phyloP scores from a whole-genome alignment of 139 green algal genomes.

The Chlorella sp. region DNA sequence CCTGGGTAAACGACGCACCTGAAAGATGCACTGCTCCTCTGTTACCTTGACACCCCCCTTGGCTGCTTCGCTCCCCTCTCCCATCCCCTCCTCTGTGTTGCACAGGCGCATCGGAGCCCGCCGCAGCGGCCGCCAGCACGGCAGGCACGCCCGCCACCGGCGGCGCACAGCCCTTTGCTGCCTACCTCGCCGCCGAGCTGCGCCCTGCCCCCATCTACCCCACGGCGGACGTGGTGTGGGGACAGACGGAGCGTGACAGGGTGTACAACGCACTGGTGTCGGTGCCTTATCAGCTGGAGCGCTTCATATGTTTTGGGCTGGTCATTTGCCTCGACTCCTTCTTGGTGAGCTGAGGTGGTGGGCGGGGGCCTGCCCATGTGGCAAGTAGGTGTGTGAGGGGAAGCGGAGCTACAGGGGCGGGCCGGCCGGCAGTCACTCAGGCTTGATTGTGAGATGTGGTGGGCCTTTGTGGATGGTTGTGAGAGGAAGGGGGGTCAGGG shows the following conservation, averaged over 20 bases:
- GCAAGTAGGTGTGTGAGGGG: background rate
- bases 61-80: background rate
- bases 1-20: no score
- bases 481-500: no score
- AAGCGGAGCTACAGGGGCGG: no score
- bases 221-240: conserved; percentile 74
- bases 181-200: conserved; percentile 40
- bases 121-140: background rate
- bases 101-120: background rate
- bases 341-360: conserved; percentile 51
- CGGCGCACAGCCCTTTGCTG: conserved; percentile 15
- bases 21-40: no score
- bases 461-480: background rate
- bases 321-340: conserved; percentile 82
- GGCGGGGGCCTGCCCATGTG: background rate
- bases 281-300: conserved; percentile 90
- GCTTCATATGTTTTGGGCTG: conserved; percentile 79
- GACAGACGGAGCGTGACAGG: conserved; percentile 79
- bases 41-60: no score
- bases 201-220: conserved; percentile 49
- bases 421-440: no score
- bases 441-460: no score
- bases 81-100: background rate
- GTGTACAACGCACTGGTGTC: conserved; percentile 91
- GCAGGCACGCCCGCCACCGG: background rate